A percentile compares a stretch with the other conserved stretches of the same genome.
phyloP scores from a whole-genome alignment of 2,329 filamentous ascomycete species.

The Diplodia seriata region DNA sequence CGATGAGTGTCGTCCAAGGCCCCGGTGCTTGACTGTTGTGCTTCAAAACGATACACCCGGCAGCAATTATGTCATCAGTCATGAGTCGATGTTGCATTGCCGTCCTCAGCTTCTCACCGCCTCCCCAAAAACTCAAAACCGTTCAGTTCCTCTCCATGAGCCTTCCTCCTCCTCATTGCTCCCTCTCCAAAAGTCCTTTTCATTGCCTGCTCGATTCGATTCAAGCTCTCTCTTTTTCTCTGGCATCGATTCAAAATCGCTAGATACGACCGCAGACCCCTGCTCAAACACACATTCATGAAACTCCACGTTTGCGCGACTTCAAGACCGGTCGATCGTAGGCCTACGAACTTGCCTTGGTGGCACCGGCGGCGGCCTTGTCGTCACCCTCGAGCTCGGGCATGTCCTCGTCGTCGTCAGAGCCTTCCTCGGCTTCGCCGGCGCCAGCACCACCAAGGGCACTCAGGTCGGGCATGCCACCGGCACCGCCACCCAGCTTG shows the following conservation, averaged over 20 bases:
- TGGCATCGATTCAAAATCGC: slow-evolving; percentile 11
- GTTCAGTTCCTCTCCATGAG: background rate
- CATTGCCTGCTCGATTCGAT: background rate
- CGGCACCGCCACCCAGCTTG: slow-evolving; percentile 68
- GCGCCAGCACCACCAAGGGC: slow-evolving; percentile 50
- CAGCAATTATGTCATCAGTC: slow-evolving; percentile 24
- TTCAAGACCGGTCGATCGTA: background rate
- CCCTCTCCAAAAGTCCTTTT: slow-evolving; percentile 5
- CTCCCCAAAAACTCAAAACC: background rate
- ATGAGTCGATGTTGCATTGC: slow-evolving; percentile 1
- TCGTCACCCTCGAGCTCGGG: slow-evolving; percentile 66
- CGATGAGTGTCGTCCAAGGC: background rate
- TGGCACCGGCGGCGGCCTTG: slow-evolving; percentile 26
- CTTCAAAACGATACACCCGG: slow-evolving; percentile 4
- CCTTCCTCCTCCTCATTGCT: background rate
- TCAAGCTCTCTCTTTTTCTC: slow-evolving; percentile 9
- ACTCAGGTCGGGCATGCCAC: slow-evolving; percentile 49
- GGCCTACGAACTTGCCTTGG: slow-evolving; percentile 38
- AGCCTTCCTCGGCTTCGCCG: slow-evolving; percentile 63
- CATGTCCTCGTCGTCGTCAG: slow-evolving; percentile 79
- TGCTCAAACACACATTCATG: background rate
- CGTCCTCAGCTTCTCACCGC: slow-evolving; percentile 24
- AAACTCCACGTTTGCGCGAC: background rate
- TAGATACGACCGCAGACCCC: slow-evolving; percentile 17
- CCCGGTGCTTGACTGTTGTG: background rate